A percentile compares a stretch with the other conserved stretches of the same genome.
phyloP scores from a whole-genome alignment of 306 rosid species.

The Carpinus viminea region DNA sequence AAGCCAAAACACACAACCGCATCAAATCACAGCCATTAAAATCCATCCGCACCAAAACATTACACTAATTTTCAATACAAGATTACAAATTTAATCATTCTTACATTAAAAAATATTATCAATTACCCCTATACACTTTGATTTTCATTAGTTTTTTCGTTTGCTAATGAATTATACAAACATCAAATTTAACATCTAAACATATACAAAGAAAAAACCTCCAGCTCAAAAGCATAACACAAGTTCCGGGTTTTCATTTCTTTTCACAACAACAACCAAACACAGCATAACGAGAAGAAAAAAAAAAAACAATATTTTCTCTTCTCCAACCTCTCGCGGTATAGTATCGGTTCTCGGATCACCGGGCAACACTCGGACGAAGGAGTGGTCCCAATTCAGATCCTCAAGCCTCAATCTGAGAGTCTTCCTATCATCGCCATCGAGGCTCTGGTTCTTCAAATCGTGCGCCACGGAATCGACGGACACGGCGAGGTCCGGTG shows the following conservation, averaged over 20 bases:
- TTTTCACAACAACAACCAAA: background rate
- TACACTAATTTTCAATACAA: background rate
- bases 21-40: background rate
- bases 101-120: background rate
- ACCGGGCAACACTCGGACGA: conserved; percentile 64
- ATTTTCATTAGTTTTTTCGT: background rate
- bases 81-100: background rate
- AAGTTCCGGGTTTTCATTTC: background rate
- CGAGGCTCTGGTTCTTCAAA: conserved; percentile 63
- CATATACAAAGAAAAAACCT: background rate
- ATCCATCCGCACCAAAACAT: background rate
- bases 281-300: background rate
- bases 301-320: background rate
- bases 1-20: background rate
- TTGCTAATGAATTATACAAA: background rate
- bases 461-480: conserved; percentile 66
- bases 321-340: conserved; percentile 67
- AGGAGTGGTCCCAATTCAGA: conserved; percentile 92
- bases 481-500: conserved; percentile 42
- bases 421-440: conserved; percentile 10
- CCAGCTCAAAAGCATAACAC: background rate
- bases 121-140: background rate
- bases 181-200: background rate
- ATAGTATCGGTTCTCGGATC: conserved; percentile 72
- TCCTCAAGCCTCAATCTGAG: conserved; percentile 55